A percentile compares a stretch with the other conserved stretches of the same genome.
These are phyloP conservation scores for Naegleria lovaniensis DNA, from an alignment of 208 protist genomes.

Conservation along the genomic window DNA sequence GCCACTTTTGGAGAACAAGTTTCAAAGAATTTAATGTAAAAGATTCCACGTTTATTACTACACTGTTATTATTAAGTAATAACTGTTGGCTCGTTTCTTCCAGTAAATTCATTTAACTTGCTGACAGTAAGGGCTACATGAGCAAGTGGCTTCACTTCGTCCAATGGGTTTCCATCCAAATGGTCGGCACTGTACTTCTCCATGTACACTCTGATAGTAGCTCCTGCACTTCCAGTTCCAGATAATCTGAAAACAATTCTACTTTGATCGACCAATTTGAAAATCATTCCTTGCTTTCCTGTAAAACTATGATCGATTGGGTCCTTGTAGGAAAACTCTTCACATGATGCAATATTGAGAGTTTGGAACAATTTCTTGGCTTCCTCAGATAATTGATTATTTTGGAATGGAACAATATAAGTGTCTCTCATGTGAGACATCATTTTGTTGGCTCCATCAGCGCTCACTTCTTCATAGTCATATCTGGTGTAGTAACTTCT, in stretches of 20 bases:
- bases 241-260: conserved; percentile 90
- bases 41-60: too few species aligned
- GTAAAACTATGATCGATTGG: conserved; percentile 81
- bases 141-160: conserved; percentile 70
- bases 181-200: conserved; percentile 79
- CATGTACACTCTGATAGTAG: conserved; percentile 91
- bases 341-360: conserved; percentile 56
- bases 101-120: conserved; percentile 72
- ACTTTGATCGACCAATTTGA: conserved; percentile 87
- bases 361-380: not conserved
- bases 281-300: conserved; percentile 78
- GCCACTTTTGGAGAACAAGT: too few species aligned
- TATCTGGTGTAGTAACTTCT: conserved; percentile 93
- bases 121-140: conserved; percentile 68
- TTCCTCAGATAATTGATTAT: conserved; percentile 29
- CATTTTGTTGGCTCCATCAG: conserved; percentile 66
- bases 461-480: conserved; percentile 91
- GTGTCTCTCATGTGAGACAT: conserved; percentile 59
- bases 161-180: conserved; percentile 49
- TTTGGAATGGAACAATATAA: conserved; percentile 38
- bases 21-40: too few species aligned
- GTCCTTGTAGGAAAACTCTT: conserved; percentile 93
- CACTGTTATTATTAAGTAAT: conserved; percentile 87
- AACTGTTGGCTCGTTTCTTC: conserved; percentile 82
- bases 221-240: conserved; percentile 85